phyloP scores from a whole-genome alignment of 202 grass and related monocot species.

The Alloteropsis angusta region DNA sequence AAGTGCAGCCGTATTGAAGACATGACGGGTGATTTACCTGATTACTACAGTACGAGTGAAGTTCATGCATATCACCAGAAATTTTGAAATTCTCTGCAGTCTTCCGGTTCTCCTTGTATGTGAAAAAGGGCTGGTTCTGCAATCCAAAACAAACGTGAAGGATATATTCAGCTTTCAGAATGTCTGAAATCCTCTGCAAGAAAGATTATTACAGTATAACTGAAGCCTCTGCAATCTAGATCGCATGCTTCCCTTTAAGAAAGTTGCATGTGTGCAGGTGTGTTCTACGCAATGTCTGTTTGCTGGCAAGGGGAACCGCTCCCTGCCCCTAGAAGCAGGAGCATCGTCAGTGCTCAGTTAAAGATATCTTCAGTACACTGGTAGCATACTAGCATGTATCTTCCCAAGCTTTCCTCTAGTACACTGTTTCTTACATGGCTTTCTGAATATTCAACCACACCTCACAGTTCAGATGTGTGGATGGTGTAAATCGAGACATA shows the following conservation, averaged over 20 bases:
- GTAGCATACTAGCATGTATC: neutral
- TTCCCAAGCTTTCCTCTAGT: slow-evolving; percentile 1
- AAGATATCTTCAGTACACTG: too few relatives aligned
- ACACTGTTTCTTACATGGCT: neutral
- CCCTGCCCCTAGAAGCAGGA: neutral
- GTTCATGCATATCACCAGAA: neutral
- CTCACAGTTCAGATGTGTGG: neutral
- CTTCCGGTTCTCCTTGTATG: slow-evolving; percentile 17
- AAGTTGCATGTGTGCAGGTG: neutral
- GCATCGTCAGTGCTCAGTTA: neutral
- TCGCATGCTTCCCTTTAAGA: neutral
- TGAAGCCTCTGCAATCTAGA: neutral
- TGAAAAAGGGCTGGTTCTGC: slow-evolving; percentile 37
- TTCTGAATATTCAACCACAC: slow-evolving; percentile 15
- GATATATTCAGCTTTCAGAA: neutral
- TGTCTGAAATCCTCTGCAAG: too few relatives aligned
- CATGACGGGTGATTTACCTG: slow-evolving; percentile 18
- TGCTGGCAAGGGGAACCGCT: neutral
- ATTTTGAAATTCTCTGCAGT: neutral
- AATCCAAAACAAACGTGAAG: slow-evolving; percentile 1
- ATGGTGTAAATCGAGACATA: neutral
- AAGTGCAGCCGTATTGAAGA: neutral
- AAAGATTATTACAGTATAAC: neutral
- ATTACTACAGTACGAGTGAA: slow-evolving; percentile 17
- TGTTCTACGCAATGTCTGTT: neutral